Evolutionary conservation across 176 grass and related monocot species (phyloP).

Genomic region (Poa pratensis): DNA sequence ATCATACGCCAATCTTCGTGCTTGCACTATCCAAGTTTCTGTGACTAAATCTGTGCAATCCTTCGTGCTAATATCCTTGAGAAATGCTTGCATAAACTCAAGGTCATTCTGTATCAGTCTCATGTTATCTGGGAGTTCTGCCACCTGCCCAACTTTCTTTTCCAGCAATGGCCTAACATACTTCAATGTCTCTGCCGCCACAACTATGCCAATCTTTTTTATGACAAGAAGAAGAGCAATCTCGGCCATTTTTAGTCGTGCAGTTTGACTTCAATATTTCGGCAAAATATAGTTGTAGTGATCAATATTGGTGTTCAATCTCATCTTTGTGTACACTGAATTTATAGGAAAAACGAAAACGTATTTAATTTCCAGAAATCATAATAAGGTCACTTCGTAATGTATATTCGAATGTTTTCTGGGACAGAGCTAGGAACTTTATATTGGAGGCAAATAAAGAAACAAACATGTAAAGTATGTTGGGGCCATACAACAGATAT

Average conservation of each 20-base stretch:
- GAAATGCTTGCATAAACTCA: conserved; percentile 40
- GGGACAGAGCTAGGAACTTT: too few species aligned
- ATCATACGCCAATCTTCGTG: conserved; percentile 33
- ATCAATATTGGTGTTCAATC: too few species aligned
- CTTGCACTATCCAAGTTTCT: conserved; percentile 42
- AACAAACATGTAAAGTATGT: too few species aligned
- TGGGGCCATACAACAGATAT: too few species aligned
- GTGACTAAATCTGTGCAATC: neutral
- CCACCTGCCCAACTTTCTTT: neutral
- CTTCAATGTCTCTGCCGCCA: neutral
- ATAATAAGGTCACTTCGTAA: too few species aligned
- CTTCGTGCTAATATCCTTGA: neutral
- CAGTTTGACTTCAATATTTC: neutral
- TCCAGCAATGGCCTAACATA: neutral
- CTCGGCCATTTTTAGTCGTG: conserved; percentile 15
- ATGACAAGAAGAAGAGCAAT: conserved; percentile 37
- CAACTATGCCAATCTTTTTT: conserved; percentile 32
- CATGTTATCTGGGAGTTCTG: conserved; percentile 34
- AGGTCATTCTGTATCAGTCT: conserved; percentile 34
- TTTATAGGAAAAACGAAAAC: too few species aligned
- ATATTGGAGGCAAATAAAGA: too few species aligned
- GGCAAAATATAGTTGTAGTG: too few species aligned
- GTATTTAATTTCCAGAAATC: too few species aligned
- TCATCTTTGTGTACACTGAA: too few species aligned
- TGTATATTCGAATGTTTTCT: too few species aligned